Percentiles rank a stretch among this genome's conserved stretches.
Evolutionary conservation across 2,329 filamentous ascomycete genomes (phyloP).

Genomic region (Chrysoporthe deuterocubensis): DNA sequence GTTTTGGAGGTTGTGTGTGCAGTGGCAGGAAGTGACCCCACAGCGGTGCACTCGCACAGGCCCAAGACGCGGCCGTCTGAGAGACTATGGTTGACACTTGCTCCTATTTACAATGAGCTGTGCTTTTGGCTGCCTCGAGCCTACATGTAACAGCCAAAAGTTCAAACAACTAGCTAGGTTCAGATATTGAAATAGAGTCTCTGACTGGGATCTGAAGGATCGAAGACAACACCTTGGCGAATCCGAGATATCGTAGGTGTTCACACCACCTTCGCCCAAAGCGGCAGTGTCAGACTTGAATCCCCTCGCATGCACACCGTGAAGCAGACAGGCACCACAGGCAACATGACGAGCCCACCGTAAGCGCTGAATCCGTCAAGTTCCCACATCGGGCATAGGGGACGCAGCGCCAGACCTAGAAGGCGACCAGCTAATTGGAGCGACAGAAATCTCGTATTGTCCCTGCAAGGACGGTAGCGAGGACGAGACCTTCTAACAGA

Average conservation of each 20-base stretch:
- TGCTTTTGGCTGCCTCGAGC: not conserved
- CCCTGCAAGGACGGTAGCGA: slow-evolving; percentile 1
- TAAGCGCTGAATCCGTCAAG: slow-evolving; percentile 4
- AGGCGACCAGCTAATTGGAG: slow-evolving; percentile 5
- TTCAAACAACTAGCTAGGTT: not conserved
- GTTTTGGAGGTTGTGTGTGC: not conserved
- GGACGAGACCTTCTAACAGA: slow-evolving; percentile 1
- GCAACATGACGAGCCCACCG: not conserved
- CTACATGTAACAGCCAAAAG: not conserved
- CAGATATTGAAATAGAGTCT: not conserved
- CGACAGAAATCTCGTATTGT: slow-evolving; percentile 9
- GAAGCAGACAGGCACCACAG: not conserved
- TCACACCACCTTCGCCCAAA: not conserved
- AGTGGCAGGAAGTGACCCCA: not conserved
- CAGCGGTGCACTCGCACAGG: not conserved
- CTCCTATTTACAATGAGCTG: not conserved
- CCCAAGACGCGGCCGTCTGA: not conserved
- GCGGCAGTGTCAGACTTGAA: not conserved
- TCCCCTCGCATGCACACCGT: not conserved
- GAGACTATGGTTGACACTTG: not conserved
- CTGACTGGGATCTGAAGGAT: not conserved
- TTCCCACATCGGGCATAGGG: slow-evolving; percentile 7
- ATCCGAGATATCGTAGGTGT: not conserved
- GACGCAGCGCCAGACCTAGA: not conserved
- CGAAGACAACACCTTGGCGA: not conserved